Percentiles rank a stretch among this genome's conserved stretches.
phyloP scores from a whole-genome alignment of 1,284 basidiomycete species.

The Tremellales sp. region DNA sequence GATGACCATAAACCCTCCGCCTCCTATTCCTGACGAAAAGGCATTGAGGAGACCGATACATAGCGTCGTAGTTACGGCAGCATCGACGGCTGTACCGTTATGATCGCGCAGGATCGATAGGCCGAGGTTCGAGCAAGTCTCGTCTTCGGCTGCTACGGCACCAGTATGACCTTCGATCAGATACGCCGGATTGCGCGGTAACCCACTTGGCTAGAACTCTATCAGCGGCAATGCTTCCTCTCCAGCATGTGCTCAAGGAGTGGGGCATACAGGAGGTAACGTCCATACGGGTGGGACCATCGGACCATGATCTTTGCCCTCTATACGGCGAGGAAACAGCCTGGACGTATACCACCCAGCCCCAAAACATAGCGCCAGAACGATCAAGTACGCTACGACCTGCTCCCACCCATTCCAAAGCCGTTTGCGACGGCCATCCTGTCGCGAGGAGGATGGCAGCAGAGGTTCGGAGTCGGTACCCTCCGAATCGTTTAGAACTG shows the following conservation, averaged over 20 bases:
- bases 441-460: neutral
- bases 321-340: neutral
- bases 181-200: conserved; percentile 64
- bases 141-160: conserved; percentile 83
- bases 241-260: neutral
- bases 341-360: neutral
- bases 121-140: conserved; percentile 76
- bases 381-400: neutral
- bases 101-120: conserved; percentile 63
- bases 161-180: conserved; percentile 68
- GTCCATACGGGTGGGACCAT: conserved; percentile 36
- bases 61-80: conserved; percentile 71
- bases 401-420: neutral
- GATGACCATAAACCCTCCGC: conserved; percentile 87
- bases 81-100: conserved; percentile 88
- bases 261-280: conserved; percentile 27
- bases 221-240: neutral
- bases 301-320: conserved; percentile 20
- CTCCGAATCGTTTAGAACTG: neutral
- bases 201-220: conserved; percentile 41
- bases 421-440: neutral
- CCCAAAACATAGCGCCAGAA: neutral
- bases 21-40: conserved; percentile 80
- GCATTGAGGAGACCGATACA: conserved; percentile 84
- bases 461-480: neutral